These are phyloP conservation scores for Pilaira anomala DNA, from an alignment of 192 early-diverging fungal genomes.

Conservation along the genomic window DNA sequence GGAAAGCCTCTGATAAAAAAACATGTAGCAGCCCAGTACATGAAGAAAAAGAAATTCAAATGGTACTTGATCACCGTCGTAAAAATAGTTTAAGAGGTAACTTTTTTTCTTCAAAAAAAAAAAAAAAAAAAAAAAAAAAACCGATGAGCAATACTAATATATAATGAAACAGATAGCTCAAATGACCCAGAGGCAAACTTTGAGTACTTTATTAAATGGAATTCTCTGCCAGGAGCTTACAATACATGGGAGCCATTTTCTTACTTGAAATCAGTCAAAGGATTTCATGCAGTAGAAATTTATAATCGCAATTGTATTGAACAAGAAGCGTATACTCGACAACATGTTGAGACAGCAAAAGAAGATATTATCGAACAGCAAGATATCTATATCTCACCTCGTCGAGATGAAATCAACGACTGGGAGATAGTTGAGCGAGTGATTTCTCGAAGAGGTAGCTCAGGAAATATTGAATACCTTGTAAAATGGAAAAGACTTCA, in stretches of 20 bases:
- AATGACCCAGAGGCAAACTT: constrained; percentile 52
- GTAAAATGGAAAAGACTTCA: constrained; percentile 89
- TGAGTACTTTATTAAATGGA: constrained; percentile 93
- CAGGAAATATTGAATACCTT: constrained; percentile 74
- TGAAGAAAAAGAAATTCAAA: constrained; percentile 58
- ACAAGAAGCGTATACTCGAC: constrained; percentile 53
- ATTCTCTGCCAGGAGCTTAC: constrained; percentile 81
- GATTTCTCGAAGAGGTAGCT: constrained; percentile 59
- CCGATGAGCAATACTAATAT: too few species aligned
- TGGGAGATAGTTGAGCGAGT: constrained; percentile 88
- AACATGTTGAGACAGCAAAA: constrained; percentile 64
- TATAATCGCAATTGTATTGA: constrained; percentile 68
- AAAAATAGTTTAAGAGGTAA: constrained; percentile 31
- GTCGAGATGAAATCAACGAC: constrained; percentile 76
- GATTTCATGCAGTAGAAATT: constrained; percentile 86
- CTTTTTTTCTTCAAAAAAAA: background rate
- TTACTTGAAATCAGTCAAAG: constrained; percentile 70
- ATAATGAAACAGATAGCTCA: constrained; percentile 25
- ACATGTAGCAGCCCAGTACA: constrained; percentile 12
- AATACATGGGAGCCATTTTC: constrained; percentile 84
- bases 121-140: too few species aligned
- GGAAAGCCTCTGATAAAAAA: constrained; percentile 38
- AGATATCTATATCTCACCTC: constrained; percentile 80
- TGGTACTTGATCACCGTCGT: constrained; percentile 46
- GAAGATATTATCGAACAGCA: constrained; percentile 92